These are phyloP conservation scores for Hysterangium stoloniferum DNA, from an alignment of 768 basidiomycete genomes.

Conservation along the genomic window DNA sequence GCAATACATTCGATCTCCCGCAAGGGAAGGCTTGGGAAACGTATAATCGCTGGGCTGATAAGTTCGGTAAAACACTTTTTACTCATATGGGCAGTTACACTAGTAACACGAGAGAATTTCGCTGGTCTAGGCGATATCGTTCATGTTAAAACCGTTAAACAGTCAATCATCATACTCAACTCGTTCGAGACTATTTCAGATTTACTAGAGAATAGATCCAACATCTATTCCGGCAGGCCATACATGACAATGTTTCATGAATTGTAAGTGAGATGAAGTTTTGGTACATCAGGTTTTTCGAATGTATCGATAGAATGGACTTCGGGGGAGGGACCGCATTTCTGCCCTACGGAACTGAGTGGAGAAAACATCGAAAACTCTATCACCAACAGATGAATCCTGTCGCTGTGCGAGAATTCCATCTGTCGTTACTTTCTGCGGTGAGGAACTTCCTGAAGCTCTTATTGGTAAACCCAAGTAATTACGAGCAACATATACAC, in stretches of 20 bases:
- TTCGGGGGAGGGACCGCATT: not conserved
- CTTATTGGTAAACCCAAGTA: constrained; percentile 28
- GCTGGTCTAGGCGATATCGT: constrained; percentile 34
- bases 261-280: not conserved
- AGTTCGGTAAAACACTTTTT: constrained; percentile 11
- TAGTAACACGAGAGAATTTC: not conserved
- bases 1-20: constrained; percentile 7
- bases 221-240: constrained; percentile 46
- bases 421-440: constrained; percentile 24
- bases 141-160: constrained; percentile 38
- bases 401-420: constrained; percentile 24
- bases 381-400: constrained; percentile 36
- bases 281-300: not conserved
- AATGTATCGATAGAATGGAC: not conserved
- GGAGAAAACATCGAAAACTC: constrained; percentile 29
- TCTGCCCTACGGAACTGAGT: not conserved
- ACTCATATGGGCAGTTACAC: not conserved
- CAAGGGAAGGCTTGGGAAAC: constrained; percentile 5
- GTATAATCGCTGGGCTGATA: constrained; percentile 2
- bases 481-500: constrained; percentile 29
- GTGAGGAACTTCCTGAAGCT: constrained; percentile 26
- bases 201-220: constrained; percentile 40
- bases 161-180: constrained; percentile 40
- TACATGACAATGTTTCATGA: constrained; percentile 33
- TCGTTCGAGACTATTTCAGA: constrained; percentile 34